phyloP scores from a whole-genome alignment of 306 rosid genomes.

The Vigna radiata region DNA sequence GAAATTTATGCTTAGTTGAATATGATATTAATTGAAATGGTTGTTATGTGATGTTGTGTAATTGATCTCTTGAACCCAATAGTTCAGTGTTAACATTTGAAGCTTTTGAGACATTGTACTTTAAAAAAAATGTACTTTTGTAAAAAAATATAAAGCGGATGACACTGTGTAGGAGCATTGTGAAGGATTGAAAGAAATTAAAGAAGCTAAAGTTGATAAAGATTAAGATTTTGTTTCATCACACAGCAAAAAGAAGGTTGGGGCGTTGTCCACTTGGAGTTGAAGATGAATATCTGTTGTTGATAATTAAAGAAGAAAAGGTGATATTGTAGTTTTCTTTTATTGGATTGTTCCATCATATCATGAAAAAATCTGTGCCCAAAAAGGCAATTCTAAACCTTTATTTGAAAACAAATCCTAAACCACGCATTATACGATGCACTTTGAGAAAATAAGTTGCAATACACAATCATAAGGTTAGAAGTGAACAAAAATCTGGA shows the following conservation, averaged over 20 bases:
- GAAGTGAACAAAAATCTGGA: not conserved
- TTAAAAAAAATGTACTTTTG: not conserved
- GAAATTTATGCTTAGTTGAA: too few relatives aligned
- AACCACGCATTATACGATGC: not conserved
- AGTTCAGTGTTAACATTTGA: not conserved
- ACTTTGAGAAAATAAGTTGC: not conserved
- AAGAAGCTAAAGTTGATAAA: slow-evolving; percentile 37
- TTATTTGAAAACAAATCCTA: slow-evolving; percentile 39
- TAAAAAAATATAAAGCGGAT: slow-evolving; percentile 16
- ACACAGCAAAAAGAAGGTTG: slow-evolving; percentile 11
- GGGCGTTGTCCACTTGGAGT: not conserved
- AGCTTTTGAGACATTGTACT: not conserved
- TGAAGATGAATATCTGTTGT: slow-evolving; percentile 23
- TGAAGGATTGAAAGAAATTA: not conserved
- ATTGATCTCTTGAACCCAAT: not conserved
- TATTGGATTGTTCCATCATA: slow-evolving; percentile 30
- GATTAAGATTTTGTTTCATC: slow-evolving; percentile 9
- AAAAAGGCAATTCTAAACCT: slow-evolving; percentile 28
- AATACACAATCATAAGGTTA: not conserved
- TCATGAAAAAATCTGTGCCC: slow-evolving; percentile 8
- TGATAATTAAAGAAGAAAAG: slow-evolving; percentile 29
- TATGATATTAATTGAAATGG: too few relatives aligned
- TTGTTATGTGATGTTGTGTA: too few relatives aligned
- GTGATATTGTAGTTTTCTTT: slow-evolving; percentile 27
- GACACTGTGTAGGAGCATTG: slow-evolving; percentile 4